Evolutionary conservation across 495 filamentous ascomycete species (phyloP), one percentile per base, ranked within the genome.

Genomic region (Trichoderma parareesei): DNA sequence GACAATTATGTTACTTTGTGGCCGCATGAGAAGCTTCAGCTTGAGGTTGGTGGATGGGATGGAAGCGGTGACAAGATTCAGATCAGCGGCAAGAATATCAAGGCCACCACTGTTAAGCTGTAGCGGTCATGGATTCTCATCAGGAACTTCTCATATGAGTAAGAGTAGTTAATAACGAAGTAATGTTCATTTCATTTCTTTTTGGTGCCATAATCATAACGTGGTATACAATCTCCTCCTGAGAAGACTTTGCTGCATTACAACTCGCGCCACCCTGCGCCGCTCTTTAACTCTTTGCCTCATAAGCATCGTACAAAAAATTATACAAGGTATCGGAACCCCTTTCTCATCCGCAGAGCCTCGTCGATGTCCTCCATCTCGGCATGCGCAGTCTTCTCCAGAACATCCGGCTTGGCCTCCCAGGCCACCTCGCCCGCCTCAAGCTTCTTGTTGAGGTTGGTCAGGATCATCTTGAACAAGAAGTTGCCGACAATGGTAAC

Each of bases 1-100:
- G 84, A 87, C 66, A 88, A 88, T 60, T 88, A 88, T 65, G 73
- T 88, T 14, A 86, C 85, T 1, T 70, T 89, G 11, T 86, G 80
- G 74, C 84, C 85, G 5, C 67, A 73, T 14, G 86, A 89, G 72
- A 81, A 74, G 62, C 27, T 85, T 5, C 62, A 71, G 68, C 38
- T 76, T 41, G 61, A 67, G 42, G 64, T 69, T 11, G 62, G 63
- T 38, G 20, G 14, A 53, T 37, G 69, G 60, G 75, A 67, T 4
- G 62, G 66, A 64, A 61, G 69, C 4, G 67, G 61, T 13, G 66
- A 62, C 37, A 66, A 64, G 11, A 63, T 76, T 9, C 66, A 73
- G 37, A 64, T 75, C 13, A 70, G 38, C 11, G 73, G 74, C 27
- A 68, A 63, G 65, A 76, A 75, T 44, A 67, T 76, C 16, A 37